phyloP scores from a whole-genome alignment of 2,329 filamentous ascomycete genomes.

The Beauveria brongniartii region DNA sequence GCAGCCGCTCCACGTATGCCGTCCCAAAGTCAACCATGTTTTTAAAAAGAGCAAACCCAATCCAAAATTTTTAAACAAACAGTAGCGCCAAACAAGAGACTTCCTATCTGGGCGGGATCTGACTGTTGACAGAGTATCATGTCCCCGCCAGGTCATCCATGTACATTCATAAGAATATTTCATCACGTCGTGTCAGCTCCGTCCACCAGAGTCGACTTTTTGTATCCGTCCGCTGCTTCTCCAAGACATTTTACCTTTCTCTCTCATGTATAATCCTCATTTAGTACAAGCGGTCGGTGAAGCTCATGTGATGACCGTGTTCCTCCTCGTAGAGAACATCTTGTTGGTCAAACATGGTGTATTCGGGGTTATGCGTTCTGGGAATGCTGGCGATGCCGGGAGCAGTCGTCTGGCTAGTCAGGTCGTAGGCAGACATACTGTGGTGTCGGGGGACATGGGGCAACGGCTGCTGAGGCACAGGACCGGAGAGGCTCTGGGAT shows the following conservation, averaged over 20 bases:
- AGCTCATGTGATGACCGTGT: slow-evolving; percentile 31
- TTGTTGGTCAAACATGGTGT: slow-evolving; percentile 41
- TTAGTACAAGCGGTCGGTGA: slow-evolving; percentile 38
- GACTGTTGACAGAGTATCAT: slow-evolving; percentile 8
- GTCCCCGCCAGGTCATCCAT: slow-evolving; percentile 4
- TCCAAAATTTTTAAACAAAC: background rate
- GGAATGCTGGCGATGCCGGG: slow-evolving; percentile 20
- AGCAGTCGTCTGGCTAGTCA: slow-evolving; percentile 20
- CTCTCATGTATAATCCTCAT: slow-evolving; percentile 8
- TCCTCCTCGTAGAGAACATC: slow-evolving; percentile 38
- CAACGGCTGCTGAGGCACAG: slow-evolving; percentile 20
- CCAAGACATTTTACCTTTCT: background rate
- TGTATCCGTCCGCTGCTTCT: background rate
- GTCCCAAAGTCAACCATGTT: background rate
- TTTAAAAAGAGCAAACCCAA: background rate
- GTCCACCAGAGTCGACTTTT: background rate
- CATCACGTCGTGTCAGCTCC: slow-evolving; percentile 4
- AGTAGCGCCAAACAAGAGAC: slow-evolving; percentile 5
- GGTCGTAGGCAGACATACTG: slow-evolving; percentile 25
- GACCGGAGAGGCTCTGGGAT: slow-evolving; percentile 17
- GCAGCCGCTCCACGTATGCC: background rate
- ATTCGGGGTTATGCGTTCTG: slow-evolving; percentile 27
- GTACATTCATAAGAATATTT: slow-evolving; percentile 11
- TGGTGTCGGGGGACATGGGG: slow-evolving; percentile 23
- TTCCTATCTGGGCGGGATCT: slow-evolving; percentile 7